Conservation (phyloP, 768 basidiomycete genomes). For the Boletus subparvulus region DNA sequence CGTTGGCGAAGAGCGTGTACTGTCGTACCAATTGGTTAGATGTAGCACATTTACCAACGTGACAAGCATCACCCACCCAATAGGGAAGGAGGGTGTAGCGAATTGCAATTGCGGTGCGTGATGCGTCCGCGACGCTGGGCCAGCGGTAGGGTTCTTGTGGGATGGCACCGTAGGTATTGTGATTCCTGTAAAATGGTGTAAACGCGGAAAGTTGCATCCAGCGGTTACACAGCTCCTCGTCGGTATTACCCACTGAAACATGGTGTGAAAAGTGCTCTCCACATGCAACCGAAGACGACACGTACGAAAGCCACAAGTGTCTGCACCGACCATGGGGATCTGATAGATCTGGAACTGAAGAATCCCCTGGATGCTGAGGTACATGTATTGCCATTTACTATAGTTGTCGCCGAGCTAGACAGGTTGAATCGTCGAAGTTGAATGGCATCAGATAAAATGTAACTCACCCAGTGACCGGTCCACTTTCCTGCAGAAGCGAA, state of each 20-base stretch:
- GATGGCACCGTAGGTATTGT: slow-evolving; percentile 59
- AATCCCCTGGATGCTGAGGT: slow-evolving; percentile 67
- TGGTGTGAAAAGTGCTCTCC: slow-evolving; percentile 1
- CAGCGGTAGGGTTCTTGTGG: slow-evolving; percentile 76
- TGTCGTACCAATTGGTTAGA: too few relatives aligned
- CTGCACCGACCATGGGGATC: slow-evolving; percentile 79
- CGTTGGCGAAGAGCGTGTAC: slow-evolving; percentile 64
- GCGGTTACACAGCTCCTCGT: slow-evolving; percentile 78
- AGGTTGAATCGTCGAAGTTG: slow-evolving; percentile 29
- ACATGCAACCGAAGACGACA: neutral
- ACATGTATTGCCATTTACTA: slow-evolving; percentile 69
- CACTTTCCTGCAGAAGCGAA: slow-evolving; percentile 65
- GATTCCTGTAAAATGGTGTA: slow-evolving; percentile 76
- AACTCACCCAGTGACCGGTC: slow-evolving; percentile 64
- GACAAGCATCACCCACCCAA: slow-evolving; percentile 52
- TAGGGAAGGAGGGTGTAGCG: slow-evolving; percentile 68
- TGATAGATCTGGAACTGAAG: slow-evolving; percentile 82
- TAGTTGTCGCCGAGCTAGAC: slow-evolving; percentile 68
- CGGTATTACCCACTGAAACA: slow-evolving; percentile 49
- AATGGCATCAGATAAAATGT: neutral
- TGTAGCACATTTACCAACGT: neutral
- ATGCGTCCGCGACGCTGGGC: slow-evolving; percentile 55
- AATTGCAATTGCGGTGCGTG: slow-evolving; percentile 44
- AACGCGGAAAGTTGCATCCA: slow-evolving; percentile 84
- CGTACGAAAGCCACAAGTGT: slow-evolving; percentile 43